Base-by-base conservation (phyloP, 192 early-diverging fungal genomes). In the Linnemannia schmuckeri region DNA sequence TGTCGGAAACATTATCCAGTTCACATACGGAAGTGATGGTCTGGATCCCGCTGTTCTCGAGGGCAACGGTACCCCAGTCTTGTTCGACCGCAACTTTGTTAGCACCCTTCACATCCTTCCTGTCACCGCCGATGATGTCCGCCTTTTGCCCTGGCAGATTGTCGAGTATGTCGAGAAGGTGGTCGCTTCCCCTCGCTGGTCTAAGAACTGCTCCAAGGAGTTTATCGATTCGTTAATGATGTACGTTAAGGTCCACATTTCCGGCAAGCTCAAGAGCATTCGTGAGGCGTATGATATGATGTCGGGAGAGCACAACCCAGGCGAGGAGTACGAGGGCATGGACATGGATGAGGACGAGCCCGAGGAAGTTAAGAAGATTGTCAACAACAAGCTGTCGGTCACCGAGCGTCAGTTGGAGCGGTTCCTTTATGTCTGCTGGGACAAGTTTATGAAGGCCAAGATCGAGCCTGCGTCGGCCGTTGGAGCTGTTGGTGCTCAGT, bases 391-490 rank as follows among this genome's bases (percentile, higher is more conserved):
- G 76, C 84, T 94, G 52, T 88, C 90, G n/a, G 86, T 98, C 27
- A 98, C 97, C 12, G 92, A 93, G 73, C 76, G 87, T 17, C 94
- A 97, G 76, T 88, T 99, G 73, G 87, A 89, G 18, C 78, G 83
- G 55, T 99, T 97, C 90, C 82, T 99, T 15, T 88, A 92, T 71
- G 91, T 96, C 46, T 98, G 97, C 87, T 89, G 91, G 42, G 82
- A 84, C 47, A 99, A 99, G 89, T 99, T 98, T 88, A 89, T 93
- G 81, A 92, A 93, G 73, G 96, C 99, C 68, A 96, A 93, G 73
- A 98, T 99, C 70, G 98, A 99, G 80, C 97, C 99, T 18, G 98
- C 96, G 0, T 94, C 98, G 2, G 98, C 97, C 49, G 98, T 99
- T 10, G 99, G 99, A 27, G 98, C 99, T 40, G 91, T 99, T 69